phyloP scores from a whole-genome alignment of 108 stramenopile genomes.

The Discostella pseudostelligera region DNA sequence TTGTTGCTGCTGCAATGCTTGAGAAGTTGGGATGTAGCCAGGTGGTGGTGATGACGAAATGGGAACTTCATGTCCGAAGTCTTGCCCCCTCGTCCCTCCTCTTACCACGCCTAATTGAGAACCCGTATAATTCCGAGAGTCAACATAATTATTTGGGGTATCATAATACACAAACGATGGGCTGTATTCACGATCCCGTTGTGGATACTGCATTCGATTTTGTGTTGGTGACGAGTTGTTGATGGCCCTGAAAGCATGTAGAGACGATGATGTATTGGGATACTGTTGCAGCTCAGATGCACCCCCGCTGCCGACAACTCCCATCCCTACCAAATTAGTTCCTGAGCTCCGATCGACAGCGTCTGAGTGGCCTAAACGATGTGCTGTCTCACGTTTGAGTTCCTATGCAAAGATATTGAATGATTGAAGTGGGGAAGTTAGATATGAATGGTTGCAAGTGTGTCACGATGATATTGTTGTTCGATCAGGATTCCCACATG shows the following conservation, averaged over 20 bases:
- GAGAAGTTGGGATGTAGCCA: background rate
- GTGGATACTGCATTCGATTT: background rate
- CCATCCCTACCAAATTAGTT: background rate
- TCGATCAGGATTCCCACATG: too few species aligned
- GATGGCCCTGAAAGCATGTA: too few species aligned
- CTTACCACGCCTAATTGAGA: slow-evolving; percentile 21
- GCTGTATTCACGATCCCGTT: background rate
- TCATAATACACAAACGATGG: slow-evolving; percentile 9
- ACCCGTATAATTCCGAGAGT: slow-evolving; percentile 18
- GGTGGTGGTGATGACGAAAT: background rate
- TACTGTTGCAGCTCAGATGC: background rate
- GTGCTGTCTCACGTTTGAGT: slow-evolving; percentile 8
- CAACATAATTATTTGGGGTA: background rate
- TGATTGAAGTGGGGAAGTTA: background rate
- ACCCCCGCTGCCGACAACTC: background rate
- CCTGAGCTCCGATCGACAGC: slow-evolving; percentile 5
- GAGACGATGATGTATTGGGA: too few species aligned
- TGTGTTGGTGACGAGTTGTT: too few species aligned
- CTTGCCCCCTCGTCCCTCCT: slow-evolving; percentile 1
- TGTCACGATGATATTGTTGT: too few species aligned
- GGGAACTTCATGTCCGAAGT: background rate
- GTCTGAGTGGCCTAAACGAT: slow-evolving; percentile 13
- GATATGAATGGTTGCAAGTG: too few species aligned
- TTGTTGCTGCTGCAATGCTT: background rate
- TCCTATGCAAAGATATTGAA: background rate